Conservation (phyloP, 192 early-diverging fungal species). For the Neocallimastix lanati region DNA sequence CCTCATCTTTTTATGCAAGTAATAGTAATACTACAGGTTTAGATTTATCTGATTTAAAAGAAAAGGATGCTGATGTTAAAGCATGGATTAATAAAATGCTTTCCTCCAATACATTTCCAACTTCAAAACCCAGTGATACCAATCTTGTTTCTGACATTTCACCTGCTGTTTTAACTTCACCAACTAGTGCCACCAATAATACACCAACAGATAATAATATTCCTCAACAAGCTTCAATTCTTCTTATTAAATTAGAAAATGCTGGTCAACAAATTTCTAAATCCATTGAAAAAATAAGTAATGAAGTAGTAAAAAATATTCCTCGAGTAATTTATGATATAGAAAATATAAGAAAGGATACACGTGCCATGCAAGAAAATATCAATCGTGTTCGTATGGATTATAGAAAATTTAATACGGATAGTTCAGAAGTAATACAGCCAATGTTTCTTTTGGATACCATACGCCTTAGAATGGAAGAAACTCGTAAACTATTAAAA, state of each 20-base stretch:
- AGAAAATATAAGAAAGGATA: constrained; percentile 31
- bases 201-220: constrained; percentile 1
- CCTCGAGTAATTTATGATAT: constrained; percentile 44
- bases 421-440: constrained; percentile 7
- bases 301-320: constrained; percentile 34
- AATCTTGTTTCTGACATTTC: background rate
- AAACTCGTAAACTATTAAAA: constrained; percentile 29
- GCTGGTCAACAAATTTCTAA: constrained; percentile 30
- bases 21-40: background rate
- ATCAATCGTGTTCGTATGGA: constrained; percentile 19
- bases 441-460: constrained; percentile 43
- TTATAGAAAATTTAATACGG: constrained; percentile 22
- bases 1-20: background rate
- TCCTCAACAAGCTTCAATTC: constrained; percentile 21
- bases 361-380: constrained; percentile 16
- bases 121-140: background rate
- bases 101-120: background rate
- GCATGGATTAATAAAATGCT: constrained; percentile 43
- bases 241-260: constrained; percentile 39
- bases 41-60: background rate
- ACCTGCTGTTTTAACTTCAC: constrained; percentile 5
- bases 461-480: constrained; percentile 48
- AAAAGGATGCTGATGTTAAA: constrained; percentile 21
- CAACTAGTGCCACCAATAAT: constrained; percentile 1
- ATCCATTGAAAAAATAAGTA: constrained; percentile 24